Conservation (phyloP, 352 stramenopile genomes). For the Lagenidium giganteum region DNA sequence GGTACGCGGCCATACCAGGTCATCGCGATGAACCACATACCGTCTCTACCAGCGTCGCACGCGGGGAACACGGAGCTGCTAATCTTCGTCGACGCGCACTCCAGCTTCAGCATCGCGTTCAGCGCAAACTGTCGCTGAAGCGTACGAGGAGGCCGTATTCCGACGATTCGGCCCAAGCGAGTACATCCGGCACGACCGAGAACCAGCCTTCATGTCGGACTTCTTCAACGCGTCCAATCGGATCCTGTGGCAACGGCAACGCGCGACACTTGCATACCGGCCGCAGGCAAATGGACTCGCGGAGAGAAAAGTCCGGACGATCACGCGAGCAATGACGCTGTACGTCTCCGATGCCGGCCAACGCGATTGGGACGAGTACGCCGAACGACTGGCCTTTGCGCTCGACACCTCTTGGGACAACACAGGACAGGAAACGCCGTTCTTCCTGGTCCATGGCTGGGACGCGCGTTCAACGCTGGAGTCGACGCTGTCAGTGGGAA, state of each 20-base stretch:
- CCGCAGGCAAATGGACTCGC: conserved; percentile 7
- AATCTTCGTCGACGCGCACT: too few species aligned
- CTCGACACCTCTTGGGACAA: conserved; percentile 12
- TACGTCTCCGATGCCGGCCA: conserved; percentile 12
- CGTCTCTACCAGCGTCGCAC: too few species aligned
- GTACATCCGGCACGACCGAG: conserved; percentile 9
- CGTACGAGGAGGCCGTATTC: conserved; percentile 3
- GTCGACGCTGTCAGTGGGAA: neutral
- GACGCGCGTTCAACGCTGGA: conserved; percentile 8
- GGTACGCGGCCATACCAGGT: too few species aligned
- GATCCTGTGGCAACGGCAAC: conserved; percentile 1
- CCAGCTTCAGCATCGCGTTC: too few species aligned
- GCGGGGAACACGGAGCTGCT: too few species aligned
- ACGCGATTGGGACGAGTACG: conserved; percentile 16
- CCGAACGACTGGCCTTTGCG: conserved; percentile 9
- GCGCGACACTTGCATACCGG: conserved; percentile 8
- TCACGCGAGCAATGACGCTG: conserved; percentile 9
- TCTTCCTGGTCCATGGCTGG: conserved; percentile 18
- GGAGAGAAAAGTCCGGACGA: conserved; percentile 13
- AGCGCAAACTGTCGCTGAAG: neutral
- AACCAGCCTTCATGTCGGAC: conserved; percentile 6
- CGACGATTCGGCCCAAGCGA: conserved; percentile 7
- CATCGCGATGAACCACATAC: too few species aligned
- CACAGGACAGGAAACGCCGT: conserved; percentile 3
- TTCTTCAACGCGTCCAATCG: conserved; percentile 12